These are phyloP conservation scores for Malassezia nana DNA, from an alignment of 1,284 basidiomycete species.

Conservation along the genomic window DNA sequence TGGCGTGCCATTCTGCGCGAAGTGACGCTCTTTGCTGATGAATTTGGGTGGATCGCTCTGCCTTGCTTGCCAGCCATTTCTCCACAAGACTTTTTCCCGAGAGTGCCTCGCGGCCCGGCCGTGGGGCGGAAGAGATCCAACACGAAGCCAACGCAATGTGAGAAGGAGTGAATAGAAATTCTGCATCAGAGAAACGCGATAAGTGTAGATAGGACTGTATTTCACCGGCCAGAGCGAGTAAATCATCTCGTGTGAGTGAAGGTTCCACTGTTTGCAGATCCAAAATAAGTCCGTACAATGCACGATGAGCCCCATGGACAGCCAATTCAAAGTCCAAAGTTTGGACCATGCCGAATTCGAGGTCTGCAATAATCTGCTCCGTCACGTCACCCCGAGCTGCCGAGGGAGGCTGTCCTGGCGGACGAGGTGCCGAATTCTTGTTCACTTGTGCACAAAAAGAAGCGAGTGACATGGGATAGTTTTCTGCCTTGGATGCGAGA, in stretches of 20 bases:
- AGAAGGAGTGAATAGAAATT: slow-evolving; percentile 80
- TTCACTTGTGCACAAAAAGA: slow-evolving; percentile 53
- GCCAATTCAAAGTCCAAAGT: slow-evolving; percentile 85
- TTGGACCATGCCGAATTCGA: slow-evolving; percentile 91
- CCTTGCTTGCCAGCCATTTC: slow-evolving; percentile 54
- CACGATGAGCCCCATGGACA: slow-evolving; percentile 78
- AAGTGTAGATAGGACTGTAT: slow-evolving; percentile 35
- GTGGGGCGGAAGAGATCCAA: slow-evolving; percentile 6
- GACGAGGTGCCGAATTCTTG: slow-evolving; percentile 2
- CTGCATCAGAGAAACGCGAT: slow-evolving; percentile 77
- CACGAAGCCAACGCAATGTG: slow-evolving; percentile 79
- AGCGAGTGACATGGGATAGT: slow-evolving; percentile 77
- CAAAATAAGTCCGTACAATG: slow-evolving; percentile 77
- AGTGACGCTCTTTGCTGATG: not conserved
- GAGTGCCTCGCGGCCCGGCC: not conserved
- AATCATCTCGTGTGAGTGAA: slow-evolving; percentile 17
- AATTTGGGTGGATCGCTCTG: not conserved
- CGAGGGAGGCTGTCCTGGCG: slow-evolving; percentile 56
- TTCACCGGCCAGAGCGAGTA: slow-evolving; percentile 19
- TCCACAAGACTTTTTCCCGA: slow-evolving; percentile 53
- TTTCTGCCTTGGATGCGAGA: slow-evolving; percentile 91
- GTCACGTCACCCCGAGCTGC: slow-evolving; percentile 55
- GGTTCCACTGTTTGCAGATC: slow-evolving; percentile 66
- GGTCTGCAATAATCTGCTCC: slow-evolving; percentile 71
- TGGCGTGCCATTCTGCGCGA: not conserved